Base-by-base conservation (phyloP, 129 eudicot species). In the Glebionis coronaria region DNA sequence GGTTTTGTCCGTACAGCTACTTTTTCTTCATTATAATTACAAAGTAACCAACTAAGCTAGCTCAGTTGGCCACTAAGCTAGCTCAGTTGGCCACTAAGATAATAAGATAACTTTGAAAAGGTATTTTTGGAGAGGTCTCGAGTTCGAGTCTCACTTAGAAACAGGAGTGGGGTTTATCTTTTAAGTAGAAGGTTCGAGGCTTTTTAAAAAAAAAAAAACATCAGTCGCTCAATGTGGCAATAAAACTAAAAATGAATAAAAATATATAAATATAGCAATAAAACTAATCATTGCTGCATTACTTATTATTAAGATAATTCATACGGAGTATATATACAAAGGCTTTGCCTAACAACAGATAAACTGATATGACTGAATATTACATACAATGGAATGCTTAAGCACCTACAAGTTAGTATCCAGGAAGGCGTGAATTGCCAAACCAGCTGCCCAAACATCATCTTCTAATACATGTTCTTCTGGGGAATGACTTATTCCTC, bases 401-500 rank as follows among this genome's bases (percentile, higher is more conserved):
- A 16, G 21, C 25, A 23, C 35, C 81, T 76, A 88, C 83, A 85
- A 20, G 12, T 78, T 81, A 27, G 78, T 74, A 64, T 89, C 93
- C 27, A 89, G 52, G 61, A 81, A 85, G 21, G 96, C 64, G 10
- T 81, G 83, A 40, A 88, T 59, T 2, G 96, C 93, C 80, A 91
- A 75, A 44, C 97, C 95, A 38, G 95, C 95, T 7, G 91, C 91
- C 96, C 98, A 86, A 14, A 92, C 87, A 74, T 92, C 98, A 27
- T 88, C 95, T 29, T 92, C 96, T 60, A 78, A 73, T 31, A 88
- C 96, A 82, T 92, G 85, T 66, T 92, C 98, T 19, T 80, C 95
- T 2, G 98, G 98, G 35, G 98, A 88, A 68, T 92, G 98, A 65
- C 98, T 92, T 54, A 92, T 83, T 27, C 98, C 98, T 28, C 98